Evolutionary conservation across 2,329 filamentous ascomycete genomes (phyloP).

Genomic region (Neofusicoccum sp.): DNA sequence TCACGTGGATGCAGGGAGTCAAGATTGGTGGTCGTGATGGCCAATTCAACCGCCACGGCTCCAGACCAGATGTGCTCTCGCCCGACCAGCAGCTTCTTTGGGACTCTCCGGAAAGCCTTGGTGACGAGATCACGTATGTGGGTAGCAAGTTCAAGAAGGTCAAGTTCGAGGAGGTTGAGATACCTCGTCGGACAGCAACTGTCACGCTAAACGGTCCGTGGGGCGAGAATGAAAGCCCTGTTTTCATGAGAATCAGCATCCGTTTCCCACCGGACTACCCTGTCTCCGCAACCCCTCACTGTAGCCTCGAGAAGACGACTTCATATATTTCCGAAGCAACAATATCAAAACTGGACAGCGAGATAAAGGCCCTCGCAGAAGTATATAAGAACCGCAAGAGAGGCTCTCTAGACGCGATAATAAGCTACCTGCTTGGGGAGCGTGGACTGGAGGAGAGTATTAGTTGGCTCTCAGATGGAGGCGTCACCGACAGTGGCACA

Average conservation of each 20-base stretch:
- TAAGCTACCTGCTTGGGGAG: constrained; percentile 61
- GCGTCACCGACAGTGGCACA: constrained; percentile 37
- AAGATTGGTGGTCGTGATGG: constrained; percentile 52
- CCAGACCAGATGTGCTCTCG: constrained; percentile 20
- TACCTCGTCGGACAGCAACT: constrained; percentile 52
- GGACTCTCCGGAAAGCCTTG: constrained; percentile 50
- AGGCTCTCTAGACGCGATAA: constrained; percentile 60
- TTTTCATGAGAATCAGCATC: constrained; percentile 58
- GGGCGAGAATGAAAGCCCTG: constrained; percentile 51
- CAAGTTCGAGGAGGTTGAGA: constrained; percentile 58
- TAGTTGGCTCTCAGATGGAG: constrained; percentile 56
- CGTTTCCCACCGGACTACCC: constrained; percentile 60
- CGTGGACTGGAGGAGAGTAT: constrained; percentile 58
- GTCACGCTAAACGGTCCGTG: constrained; percentile 62
- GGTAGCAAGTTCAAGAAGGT: constrained; percentile 62
- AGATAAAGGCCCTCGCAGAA: constrained; percentile 56
- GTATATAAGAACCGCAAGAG: constrained; percentile 52
- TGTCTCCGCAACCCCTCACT: constrained; percentile 45
- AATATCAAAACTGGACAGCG: constrained; percentile 48
- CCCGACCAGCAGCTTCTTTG: constrained; percentile 21
- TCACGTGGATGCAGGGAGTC: constrained; percentile 65
- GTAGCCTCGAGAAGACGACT: constrained; percentile 57
- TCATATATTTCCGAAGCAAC: constrained; percentile 52
- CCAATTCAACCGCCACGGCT: constrained; percentile 21
- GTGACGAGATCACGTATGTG: constrained; percentile 61